Evolutionary conservation across 805 yeast species (phyloP), one percentile per base, ranked within the genome.

Genomic region (Candida cerambycidarum): DNA sequence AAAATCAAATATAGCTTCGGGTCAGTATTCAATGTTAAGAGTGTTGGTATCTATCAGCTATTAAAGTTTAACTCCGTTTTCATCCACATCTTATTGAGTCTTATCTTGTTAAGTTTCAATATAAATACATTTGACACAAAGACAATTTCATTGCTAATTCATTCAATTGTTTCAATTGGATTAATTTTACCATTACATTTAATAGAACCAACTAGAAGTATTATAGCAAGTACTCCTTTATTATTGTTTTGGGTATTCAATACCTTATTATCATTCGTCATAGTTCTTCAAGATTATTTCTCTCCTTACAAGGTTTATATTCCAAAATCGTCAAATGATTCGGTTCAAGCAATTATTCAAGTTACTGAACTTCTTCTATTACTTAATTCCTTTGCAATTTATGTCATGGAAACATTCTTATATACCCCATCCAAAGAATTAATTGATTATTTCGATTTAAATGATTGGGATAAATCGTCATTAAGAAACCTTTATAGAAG

Each of bases 111-210:
- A 6, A 40, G 43, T 15, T 47, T 46, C 21, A 45, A 48, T 27
- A 42, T 38, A 19, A 19, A 9, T n/a, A 15, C 4, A 3, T 18
- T 30, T 18, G 46, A 43, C 24, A 12, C 43, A 6, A 45, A 38
- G 19, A 34, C 47, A 10, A 10, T 35, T 6, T 38, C 46, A 12
- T 28, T 50, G 14, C 9, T 49, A 23, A n/a, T 45, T 11, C 30
- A 34, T n/a, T 18, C 38, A 3, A 14, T 38, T 12, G 34, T 47
- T 11, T 41, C 45, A 3, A 19, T 31, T 4, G 27, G 41, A 14
- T 8, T 69, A 3, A 61, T 73, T 1, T 34, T 69, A 1, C 80
- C 80, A 0, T 52, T 78, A 10, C 76, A 75, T 32, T 42, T 61
- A 7, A 44, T 74, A 13, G 83, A 79, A 47, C 62, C 67, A 7